Base-by-base conservation (phyloP, 1,139 yeast genomes). In the Hyphopichia burtonii region DNA sequence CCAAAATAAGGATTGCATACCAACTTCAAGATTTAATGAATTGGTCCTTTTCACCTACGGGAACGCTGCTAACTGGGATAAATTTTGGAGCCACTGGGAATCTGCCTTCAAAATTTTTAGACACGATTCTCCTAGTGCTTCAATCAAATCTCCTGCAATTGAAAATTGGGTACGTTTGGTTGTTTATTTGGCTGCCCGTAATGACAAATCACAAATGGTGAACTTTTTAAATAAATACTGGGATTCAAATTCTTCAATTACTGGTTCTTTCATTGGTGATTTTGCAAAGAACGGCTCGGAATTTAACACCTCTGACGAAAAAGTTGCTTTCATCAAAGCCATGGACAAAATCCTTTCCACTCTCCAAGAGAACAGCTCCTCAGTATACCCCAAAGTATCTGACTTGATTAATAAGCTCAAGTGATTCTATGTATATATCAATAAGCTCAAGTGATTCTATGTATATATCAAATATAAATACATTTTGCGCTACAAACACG, bases 11-110 rank as follows among this genome's bases (percentile, higher is more conserved):
- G 11, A 9, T 4, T 14, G 16, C 38, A 20, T 20, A 4, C 36
- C 36, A 4, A 51, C 58, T 7, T 34, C 44, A 15, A 54, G 62
- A 14, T 56, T 61, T 40, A 56, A 61, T 36, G 77, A 72, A 44
- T 53, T 68, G 18, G 53, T 66, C 14, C 59, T 72, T 37, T 60
- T 61, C 44, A 61, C 70, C 1, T 69, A 64, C 43, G 78, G 77
- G 1, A 70, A 68, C 45, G 59, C 71, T 14, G 65, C 66, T 3
- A 54, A 65, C 30, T 71, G 76, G 76, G 44, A 46, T 2, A 51
- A 54, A 34, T 73, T 72, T 52, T 73, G 78, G 78, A 48, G 48
- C n/a, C 59, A 66, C 38, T 71, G 76, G 76, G 61, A 67, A 19
- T 44, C 49, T 1, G 46, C 54, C 19, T 44, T 49, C 48, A 50